A percentile compares a stretch with the other conserved stretches of the same genome.
Evolutionary conservation across 257 asterid species (phyloP).

Genomic region (Ehretia macrophylla): DNA sequence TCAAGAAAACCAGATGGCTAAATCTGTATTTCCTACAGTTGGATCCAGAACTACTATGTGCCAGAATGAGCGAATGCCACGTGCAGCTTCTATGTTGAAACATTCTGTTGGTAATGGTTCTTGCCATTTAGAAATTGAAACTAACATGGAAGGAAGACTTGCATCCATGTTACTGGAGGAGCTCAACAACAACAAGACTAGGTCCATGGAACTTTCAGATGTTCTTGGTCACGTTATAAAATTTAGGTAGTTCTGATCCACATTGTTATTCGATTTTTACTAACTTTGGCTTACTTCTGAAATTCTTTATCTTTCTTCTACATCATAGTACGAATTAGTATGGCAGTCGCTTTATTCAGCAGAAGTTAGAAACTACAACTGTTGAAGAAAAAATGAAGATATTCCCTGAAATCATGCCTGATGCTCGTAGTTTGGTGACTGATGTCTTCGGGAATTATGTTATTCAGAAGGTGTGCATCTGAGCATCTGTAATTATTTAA

Average conservation of each 20-base stretch:
- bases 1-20: slow-evolving; percentile 30
- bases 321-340: slow-evolving; percentile 71
- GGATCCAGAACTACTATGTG: slow-evolving; percentile 37
- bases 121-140: slow-evolving; percentile 32
- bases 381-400: slow-evolving; percentile 63
- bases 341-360: slow-evolving; percentile 94
- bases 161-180: slow-evolving; percentile 46
- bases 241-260: slow-evolving; percentile 53
- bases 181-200: slow-evolving; percentile 63
- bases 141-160: slow-evolving; percentile 38
- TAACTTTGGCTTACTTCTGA: slow-evolving; percentile 2
- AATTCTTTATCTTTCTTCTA: slow-evolving; percentile 3
- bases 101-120: slow-evolving; percentile 29
- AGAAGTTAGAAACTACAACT: slow-evolving; percentile 80
- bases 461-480: slow-evolving; percentile 69
- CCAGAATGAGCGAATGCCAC: too few relatives aligned
- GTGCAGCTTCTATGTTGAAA: slow-evolving; percentile 28
- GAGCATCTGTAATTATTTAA: neutral
- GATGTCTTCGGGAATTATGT: slow-evolving; percentile 94
- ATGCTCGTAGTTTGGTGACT: slow-evolving; percentile 65
- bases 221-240: slow-evolving; percentile 62
- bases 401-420: slow-evolving; percentile 59
- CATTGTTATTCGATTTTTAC: neutral
- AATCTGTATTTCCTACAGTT: slow-evolving; percentile 27
- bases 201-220: slow-evolving; percentile 60